Evolutionary conservation across 1,139 yeast species (phyloP).

Genomic region (Nakaseomyces nivariensis): DNA sequence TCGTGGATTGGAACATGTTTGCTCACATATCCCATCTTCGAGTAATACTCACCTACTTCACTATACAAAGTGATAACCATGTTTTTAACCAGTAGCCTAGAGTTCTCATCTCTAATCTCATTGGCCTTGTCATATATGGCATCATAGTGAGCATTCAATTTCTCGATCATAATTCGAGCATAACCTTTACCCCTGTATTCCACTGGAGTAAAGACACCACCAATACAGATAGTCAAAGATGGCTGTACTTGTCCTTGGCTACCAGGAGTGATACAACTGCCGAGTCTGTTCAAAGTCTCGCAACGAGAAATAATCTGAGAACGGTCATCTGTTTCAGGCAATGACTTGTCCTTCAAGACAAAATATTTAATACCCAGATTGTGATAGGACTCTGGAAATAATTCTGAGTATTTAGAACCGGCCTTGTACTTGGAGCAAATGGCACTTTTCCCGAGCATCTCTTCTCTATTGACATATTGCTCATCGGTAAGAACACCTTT

Average conservation of each 20-base stretch:
- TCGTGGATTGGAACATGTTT: constrained; percentile 37
- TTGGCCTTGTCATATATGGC: constrained; percentile 23
- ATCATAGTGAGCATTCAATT: constrained; percentile 33
- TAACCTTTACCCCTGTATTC: constrained; percentile 55
- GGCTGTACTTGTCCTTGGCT: constrained; percentile 22
- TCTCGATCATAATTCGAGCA: constrained; percentile 46
- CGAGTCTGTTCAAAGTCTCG: constrained; percentile 39
- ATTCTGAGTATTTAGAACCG: not conserved
- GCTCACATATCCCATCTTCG: constrained; percentile 47
- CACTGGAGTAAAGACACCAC: constrained; percentile 55
- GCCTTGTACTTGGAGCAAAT: constrained; percentile 17
- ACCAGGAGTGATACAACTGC: constrained; percentile 26
- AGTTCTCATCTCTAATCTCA: constrained; percentile 18
- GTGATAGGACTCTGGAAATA: constrained; percentile 17
- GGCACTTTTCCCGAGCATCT: constrained; percentile 34
- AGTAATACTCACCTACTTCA: constrained; percentile 62
- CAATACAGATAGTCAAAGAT: constrained; percentile 45
- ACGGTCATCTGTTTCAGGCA: constrained; percentile 19
- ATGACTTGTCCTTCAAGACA: constrained; percentile 27
- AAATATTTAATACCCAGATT: constrained; percentile 31
- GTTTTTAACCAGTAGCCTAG: constrained; percentile 20
- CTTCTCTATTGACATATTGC: constrained; percentile 45
- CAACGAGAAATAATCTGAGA: constrained; percentile 37
- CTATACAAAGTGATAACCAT: constrained; percentile 52
- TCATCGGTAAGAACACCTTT: constrained; percentile 35